Base-by-base conservation (phyloP, 208 protist genomes). In the Trypanosoma vivax region DNA sequence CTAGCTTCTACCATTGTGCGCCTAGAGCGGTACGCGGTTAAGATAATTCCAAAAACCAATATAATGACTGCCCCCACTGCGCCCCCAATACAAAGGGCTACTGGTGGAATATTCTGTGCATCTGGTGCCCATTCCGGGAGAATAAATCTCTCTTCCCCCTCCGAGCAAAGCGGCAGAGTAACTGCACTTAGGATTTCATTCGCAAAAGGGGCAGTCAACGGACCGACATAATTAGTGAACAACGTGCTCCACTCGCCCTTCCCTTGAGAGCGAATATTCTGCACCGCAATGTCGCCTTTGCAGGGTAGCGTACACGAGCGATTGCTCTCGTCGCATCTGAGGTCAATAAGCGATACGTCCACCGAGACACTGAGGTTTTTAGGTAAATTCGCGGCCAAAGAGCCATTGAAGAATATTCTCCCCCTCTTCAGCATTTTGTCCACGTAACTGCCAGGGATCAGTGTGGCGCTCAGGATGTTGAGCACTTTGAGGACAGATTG, bases 271-370 rank as follows among this genome's bases (percentile, higher is more conserved):
- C 54, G 38, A n/a, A 60, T 2, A 42, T 73, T 73, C 24, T 54
- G 45, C 4, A 73, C 13, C 24, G 14, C 16, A 3, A 68, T 42
- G 27, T 34, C 60, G 23, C 56, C 49, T 16, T 31, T 39, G 27
- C 58, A 57, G 6, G 39, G 53, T 49, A 73, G 24, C 37, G 50
- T 53, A 51, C 60, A 73, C 2, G 23, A 13, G 10, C 59, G 55
- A 9, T 43, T 46, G 5, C 24, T 19, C 19, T 41, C 49, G 28
- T 62, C 50, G 47, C 60, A 73, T 7, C 48, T 27, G 16, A 73
- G 29, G 31, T 64, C 23, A n/a, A 31, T 39, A 11, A 73, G 43
- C n/a, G 35, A 47, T 14, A 69, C 16, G 50, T 69, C 62, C 11
- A 56, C 3, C 9, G 51, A 62, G 6, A 45, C 25, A 27, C 9